Conservation (phyloP, 768 basidiomycete genomes). For the Rhodotorula graminis region DNA sequence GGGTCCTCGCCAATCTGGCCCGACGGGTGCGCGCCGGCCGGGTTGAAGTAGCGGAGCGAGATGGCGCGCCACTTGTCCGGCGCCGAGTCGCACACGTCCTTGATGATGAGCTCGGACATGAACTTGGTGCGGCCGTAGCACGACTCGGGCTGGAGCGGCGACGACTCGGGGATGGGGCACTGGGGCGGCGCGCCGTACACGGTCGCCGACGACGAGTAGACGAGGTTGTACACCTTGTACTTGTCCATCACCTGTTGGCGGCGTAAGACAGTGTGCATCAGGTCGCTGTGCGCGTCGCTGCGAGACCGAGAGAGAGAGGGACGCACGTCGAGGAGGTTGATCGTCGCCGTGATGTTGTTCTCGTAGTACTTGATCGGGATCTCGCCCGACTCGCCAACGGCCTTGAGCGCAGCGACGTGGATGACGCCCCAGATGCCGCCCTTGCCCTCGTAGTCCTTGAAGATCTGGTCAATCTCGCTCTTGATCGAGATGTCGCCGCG, state of each 20-base stretch:
- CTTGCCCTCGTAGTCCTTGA: slow-evolving; percentile 69
- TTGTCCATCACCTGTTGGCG: slow-evolving; percentile 67
- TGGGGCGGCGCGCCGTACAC: slow-evolving; percentile 90
- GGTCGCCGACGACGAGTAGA: slow-evolving; percentile 97
- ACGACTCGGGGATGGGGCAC: slow-evolving; percentile 91
- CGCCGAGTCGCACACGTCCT: slow-evolving; percentile 74
- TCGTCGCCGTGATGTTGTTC: slow-evolving; percentile 86
- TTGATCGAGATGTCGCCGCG: slow-evolving; percentile 69
- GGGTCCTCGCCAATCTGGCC: slow-evolving; percentile 95
- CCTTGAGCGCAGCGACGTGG: slow-evolving; percentile 95
- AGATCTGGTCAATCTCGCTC: slow-evolving; percentile 68
- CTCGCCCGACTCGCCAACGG: slow-evolving; percentile 93
- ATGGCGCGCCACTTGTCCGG: slow-evolving; percentile 77
- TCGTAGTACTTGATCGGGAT: slow-evolving; percentile 87
- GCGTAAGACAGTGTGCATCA: too few species aligned
- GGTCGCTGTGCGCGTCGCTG: too few species aligned
- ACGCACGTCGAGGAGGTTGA: slow-evolving; percentile 62
- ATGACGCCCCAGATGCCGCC: slow-evolving; percentile 95
- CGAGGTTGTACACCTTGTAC: slow-evolving; percentile 75
- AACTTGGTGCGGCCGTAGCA: slow-evolving; percentile 96
- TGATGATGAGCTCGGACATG: slow-evolving; percentile 82
- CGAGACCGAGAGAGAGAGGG: not conserved
- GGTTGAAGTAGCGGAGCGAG: slow-evolving; percentile 96
- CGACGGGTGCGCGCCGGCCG: slow-evolving; percentile 96
- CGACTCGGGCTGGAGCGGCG: slow-evolving; percentile 78